phyloP scores from a whole-genome alignment of 768 basidiomycete genomes.

The Guyanaporus albipodus region DNA sequence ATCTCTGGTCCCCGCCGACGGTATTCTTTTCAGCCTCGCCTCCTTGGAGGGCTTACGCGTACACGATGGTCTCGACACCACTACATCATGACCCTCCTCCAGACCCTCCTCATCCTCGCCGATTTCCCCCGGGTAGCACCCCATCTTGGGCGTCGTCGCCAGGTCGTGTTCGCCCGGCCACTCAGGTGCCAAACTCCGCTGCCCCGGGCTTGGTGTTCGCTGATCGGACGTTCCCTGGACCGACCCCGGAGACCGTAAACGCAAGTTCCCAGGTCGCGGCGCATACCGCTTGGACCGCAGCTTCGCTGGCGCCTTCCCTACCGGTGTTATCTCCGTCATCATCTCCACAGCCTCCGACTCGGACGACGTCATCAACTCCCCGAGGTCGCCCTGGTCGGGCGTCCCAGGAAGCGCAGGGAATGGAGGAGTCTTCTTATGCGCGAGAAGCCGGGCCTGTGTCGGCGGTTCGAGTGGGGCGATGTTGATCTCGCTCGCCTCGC shows the following conservation, averaged over 20 bases:
- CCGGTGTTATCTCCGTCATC: conserved; percentile 29
- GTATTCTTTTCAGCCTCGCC: conserved; percentile 43
- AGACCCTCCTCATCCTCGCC: not conserved
- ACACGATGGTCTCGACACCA: conserved; percentile 23
- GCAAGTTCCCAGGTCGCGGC: conserved; percentile 45
- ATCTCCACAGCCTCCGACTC: conserved; percentile 41
- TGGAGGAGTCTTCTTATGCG: conserved; percentile 39
- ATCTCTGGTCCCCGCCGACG: conserved; percentile 37
- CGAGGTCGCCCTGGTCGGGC: not conserved
- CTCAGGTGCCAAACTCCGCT: conserved; percentile 47
- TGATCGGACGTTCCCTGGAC: conserved; percentile 19
- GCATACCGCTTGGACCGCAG: conserved; percentile 52
- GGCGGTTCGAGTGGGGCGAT: conserved; percentile 25
- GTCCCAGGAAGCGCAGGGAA: conserved; percentile 6
- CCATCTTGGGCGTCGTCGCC: conserved; percentile 54
- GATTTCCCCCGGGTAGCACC: conserved; percentile 40
- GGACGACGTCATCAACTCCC: not conserved
- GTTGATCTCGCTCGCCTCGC: conserved; percentile 22
- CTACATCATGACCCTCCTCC: conserved; percentile 1
- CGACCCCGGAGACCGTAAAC: conserved; percentile 32
- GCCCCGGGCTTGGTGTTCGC: conserved; percentile 43
- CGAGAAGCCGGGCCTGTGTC: conserved; percentile 26
- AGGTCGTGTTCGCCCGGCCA: conserved; percentile 51
- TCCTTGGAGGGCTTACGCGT: conserved; percentile 30
- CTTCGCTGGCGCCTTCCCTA: conserved; percentile 37